Evolutionary conservation across 495 filamentous ascomycete genomes (phyloP), one percentile per base, ranked within the genome.

Genomic region (Lophium mytilinum): DNA sequence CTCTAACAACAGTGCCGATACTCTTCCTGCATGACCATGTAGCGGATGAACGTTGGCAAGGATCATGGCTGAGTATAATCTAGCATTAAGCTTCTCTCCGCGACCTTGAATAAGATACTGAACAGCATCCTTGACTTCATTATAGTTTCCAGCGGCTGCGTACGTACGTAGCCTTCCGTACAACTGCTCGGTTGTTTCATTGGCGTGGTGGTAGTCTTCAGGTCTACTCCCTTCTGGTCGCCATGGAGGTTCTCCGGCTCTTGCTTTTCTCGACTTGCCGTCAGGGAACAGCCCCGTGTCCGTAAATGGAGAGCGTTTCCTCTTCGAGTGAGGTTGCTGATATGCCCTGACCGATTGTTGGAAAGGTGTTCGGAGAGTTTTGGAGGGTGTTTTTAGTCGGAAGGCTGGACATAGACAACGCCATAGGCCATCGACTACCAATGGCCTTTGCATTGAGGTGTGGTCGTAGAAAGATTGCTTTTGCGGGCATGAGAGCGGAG

Each of bases 21-120:
- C 78, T 43, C 78, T 73, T 30, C 69, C 72, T 7, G 84, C 83
- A 30, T 88, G 87, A 2, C 89, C 88, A 52, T 78, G 69, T 35
- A 76, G 61, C 33, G 75, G 63, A 68, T 84, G 78, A 19, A 81
- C 73, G 68, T 93, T 89, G 12, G 84, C 83, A 12, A 80, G 72
- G 45, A 95, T 82, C 35, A 96, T 72, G 0, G 82, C 80, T 58
- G 84, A 79, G 69, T 91, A 96, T 50, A 95, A 76, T 19, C 78
- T 72, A 17, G 75, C 64, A 63, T 81, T 83, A 15, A 89, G 89
- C 56, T 65, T 69, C 68, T 90, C 80, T 52, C 78, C 69, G 34
- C 83, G 80, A 34, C 78, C 76, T 33, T 73, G 70, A 49, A 95
- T 72, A 18, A 95, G 72, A 49, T 80, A 73, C 52, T 76, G 68